These are phyloP conservation scores for Actinomortierella wolfii DNA, from an alignment of 371 early-diverging fungal species.

Conservation along the genomic window DNA sequence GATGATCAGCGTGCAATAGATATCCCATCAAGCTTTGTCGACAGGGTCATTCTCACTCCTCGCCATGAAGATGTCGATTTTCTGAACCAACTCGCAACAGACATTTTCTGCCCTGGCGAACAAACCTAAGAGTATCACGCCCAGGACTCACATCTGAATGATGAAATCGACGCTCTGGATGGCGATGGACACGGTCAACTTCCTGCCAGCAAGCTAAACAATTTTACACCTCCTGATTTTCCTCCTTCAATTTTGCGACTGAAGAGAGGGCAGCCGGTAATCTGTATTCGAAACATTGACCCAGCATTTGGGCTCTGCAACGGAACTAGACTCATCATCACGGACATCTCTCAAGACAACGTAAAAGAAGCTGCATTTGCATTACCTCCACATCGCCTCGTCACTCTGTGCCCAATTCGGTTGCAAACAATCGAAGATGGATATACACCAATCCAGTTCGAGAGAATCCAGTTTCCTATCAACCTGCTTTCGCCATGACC, in stretches of 20 bases:
- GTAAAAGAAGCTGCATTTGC: background rate
- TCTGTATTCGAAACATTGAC: conserved; percentile 37
- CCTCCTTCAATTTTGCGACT: conserved; percentile 27
- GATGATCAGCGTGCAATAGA: too few relatives aligned
- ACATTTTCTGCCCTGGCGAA: background rate
- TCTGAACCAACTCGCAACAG: background rate
- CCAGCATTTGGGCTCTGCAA: conserved; percentile 32
- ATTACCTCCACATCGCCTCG: background rate
- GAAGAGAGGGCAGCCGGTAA: conserved; percentile 37
- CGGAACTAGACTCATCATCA: conserved; percentile 32
- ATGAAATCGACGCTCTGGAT: background rate
- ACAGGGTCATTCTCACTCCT: background rate
- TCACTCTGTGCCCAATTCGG: conserved; percentile 1
- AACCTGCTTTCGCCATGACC: conserved; percentile 33
- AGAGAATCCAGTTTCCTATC: conserved; percentile 27
- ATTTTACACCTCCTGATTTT: conserved; percentile 13
- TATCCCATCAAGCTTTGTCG: background rate
- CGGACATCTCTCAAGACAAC: background rate
- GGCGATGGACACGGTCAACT: too few relatives aligned
- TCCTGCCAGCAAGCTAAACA: conserved; percentile 11
- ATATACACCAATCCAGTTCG: conserved; percentile 6
- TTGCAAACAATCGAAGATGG: conserved; percentile 6
- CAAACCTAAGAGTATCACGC: background rate
- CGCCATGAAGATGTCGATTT: background rate
- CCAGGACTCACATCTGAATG: background rate